Evolutionary conservation across 176 grass and related monocot species (phyloP).

Genomic region (Poa annua): DNA sequence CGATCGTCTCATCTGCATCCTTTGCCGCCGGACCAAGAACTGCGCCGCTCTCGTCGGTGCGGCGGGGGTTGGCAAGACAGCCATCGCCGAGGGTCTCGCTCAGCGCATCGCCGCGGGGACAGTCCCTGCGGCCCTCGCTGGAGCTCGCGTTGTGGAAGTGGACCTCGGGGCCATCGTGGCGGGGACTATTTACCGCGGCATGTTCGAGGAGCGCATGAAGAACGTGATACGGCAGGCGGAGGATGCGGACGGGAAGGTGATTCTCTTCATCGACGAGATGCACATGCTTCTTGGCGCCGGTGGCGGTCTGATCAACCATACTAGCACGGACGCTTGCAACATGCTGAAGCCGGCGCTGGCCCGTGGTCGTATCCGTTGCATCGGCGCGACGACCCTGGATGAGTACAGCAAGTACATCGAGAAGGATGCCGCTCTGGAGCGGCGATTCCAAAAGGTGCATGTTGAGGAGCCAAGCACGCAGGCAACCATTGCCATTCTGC

Average conservation of each 20-base stretch:
- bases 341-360: neutral
- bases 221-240: neutral
- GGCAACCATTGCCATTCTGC: neutral
- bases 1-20: conserved; percentile 11
- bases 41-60: neutral
- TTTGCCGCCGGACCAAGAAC: conserved; percentile 24
- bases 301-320: neutral
- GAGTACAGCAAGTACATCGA: neutral
- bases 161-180: neutral
- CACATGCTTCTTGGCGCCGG: neutral
- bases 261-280: neutral
- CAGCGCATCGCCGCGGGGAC: conserved; percentile 14
- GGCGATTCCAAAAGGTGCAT: neutral
- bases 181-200: neutral
- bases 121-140: neutral
- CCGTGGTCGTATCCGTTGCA: neutral
- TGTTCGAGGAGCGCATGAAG: neutral
- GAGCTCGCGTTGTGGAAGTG: neutral
- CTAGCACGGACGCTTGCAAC: neutral
- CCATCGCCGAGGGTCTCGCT: conserved; percentile 17
- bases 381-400: neutral
- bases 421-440: neutral
- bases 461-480: neutral
- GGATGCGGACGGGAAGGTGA: neutral
- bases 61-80: conserved; percentile 14